Percentiles rank a stretch among this genome's conserved stretches.
phyloP scores from a whole-genome alignment of 345 rosid species.

The Linum usitatissimum region DNA sequence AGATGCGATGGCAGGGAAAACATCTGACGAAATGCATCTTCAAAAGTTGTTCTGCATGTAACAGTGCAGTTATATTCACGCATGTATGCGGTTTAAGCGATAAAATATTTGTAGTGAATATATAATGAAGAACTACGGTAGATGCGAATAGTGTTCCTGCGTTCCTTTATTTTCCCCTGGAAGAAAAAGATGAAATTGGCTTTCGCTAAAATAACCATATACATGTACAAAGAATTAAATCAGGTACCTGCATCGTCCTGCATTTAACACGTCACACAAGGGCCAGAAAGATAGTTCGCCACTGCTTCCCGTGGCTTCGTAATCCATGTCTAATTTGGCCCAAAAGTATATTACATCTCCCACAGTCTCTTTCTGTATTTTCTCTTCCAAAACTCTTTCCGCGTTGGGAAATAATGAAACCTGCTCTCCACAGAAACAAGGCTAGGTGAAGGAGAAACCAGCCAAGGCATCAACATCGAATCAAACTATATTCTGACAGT shows the following conservation, averaged over 20 bases:
- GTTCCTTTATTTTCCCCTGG: background rate
- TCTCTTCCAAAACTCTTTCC: conserved; percentile 22
- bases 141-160: background rate
- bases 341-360: conserved; percentile 27
- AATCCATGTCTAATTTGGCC: conserved; percentile 17
- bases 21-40: conserved; percentile 71
- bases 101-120: background rate
- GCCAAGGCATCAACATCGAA: background rate
- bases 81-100: background rate
- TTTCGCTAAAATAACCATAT: background rate
- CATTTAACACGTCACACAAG: conserved; percentile 26
- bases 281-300: conserved; percentile 22
- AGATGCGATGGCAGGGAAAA: conserved; percentile 52
- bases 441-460: background rate
- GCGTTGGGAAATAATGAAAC: conserved; percentile 21
- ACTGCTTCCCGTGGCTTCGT: conserved; percentile 14
- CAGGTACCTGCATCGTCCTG: conserved; percentile 24
- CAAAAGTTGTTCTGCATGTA: conserved; percentile 55
- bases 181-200: background rate
- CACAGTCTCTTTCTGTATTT: conserved; percentile 14
- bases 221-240: background rate
- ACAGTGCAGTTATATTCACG: background rate
- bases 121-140: background rate
- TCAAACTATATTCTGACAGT: background rate
- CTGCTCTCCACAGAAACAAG: conserved; percentile 11